These are phyloP conservation scores for Rosa multiflora DNA, from an alignment of 306 rosid genomes.

Conservation along the genomic window DNA sequence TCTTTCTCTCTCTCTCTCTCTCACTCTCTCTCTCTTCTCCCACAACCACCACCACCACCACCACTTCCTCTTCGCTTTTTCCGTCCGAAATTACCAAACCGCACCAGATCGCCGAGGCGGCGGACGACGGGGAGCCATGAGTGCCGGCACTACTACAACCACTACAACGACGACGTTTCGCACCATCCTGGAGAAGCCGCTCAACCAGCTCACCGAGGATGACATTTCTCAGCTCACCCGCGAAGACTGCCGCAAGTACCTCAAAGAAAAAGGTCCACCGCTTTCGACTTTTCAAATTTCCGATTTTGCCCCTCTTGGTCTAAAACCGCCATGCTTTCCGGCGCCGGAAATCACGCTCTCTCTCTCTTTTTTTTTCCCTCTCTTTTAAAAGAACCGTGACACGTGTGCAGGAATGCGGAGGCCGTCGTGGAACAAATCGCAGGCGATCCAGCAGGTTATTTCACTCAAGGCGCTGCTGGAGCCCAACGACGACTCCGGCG, in stretches of 20 bases:
- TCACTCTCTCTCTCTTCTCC: background rate
- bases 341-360: constrained; percentile 25
- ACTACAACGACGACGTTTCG: constrained; percentile 51
- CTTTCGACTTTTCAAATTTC: constrained; percentile 6
- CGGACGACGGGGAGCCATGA: constrained; percentile 38
- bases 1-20: constrained; percentile 16
- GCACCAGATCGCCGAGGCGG: constrained; percentile 19
- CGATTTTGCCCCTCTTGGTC: constrained; percentile 26
- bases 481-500: constrained; percentile 67
- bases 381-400: constrained; percentile 1
- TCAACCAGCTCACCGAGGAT: constrained; percentile 87
- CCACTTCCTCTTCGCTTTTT: background rate
- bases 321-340: constrained; percentile 54
- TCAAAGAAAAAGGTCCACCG: constrained; percentile 82
- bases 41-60: background rate
- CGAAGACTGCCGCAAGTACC: constrained; percentile 94
- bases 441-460: constrained; percentile 98
- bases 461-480: constrained; percentile 94
- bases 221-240: constrained; percentile 99
- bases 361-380: no score
- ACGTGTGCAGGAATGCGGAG: constrained; percentile 99
- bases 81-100: constrained; percentile 7
- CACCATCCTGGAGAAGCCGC: constrained; percentile 89
- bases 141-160: constrained; percentile 26
- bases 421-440: constrained; percentile 99